Percentiles rank a stretch among this genome's conserved stretches.
Evolutionary conservation across 1,284 basidiomycete genomes (phyloP).

Genomic region (Cystobasidiaceae sp.): DNA sequence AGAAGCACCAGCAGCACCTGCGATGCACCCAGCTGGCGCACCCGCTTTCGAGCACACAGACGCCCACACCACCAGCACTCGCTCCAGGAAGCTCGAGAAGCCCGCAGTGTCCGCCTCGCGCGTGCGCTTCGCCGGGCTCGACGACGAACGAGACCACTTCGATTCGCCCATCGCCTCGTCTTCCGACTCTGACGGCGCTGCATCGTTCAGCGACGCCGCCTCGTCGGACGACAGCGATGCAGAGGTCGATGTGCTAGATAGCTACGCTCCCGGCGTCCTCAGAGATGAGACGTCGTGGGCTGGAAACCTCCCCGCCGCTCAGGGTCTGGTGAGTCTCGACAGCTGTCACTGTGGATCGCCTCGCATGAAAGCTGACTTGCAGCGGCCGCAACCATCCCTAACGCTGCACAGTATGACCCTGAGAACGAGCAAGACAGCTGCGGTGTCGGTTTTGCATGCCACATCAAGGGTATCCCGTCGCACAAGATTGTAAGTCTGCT

Average conservation of each 20-base stretch:
- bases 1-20: constrained; percentile 6
- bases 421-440: constrained; percentile 75
- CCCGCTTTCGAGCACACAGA: neutral
- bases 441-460: constrained; percentile 96
- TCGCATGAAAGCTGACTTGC: neutral
- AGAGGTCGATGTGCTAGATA: neutral
- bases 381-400: neutral
- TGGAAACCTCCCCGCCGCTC: constrained; percentile 46
- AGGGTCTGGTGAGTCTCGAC: constrained; percentile 42
- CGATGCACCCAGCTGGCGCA: constrained; percentile 13
- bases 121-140: neutral
- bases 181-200: constrained; percentile 2
- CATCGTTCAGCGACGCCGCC: constrained; percentile 9
- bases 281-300: constrained; percentile 42
- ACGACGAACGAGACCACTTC: constrained; percentile 12
- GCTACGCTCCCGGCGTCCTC: constrained; percentile 14
- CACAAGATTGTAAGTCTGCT: constrained; percentile 87
- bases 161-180: constrained; percentile 6
- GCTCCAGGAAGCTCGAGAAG: neutral
- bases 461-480: constrained; percentile 87
- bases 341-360: neutral
- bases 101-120: neutral
- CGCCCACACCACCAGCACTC: neutral
- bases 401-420: constrained; percentile 58
- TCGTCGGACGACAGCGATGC: neutral